Evolutionary conservation across 2,329 filamentous ascomycete genomes (phyloP), one percentile per base, ranked within the genome.

Genomic region (Trematosphaeria pertusa): DNA sequence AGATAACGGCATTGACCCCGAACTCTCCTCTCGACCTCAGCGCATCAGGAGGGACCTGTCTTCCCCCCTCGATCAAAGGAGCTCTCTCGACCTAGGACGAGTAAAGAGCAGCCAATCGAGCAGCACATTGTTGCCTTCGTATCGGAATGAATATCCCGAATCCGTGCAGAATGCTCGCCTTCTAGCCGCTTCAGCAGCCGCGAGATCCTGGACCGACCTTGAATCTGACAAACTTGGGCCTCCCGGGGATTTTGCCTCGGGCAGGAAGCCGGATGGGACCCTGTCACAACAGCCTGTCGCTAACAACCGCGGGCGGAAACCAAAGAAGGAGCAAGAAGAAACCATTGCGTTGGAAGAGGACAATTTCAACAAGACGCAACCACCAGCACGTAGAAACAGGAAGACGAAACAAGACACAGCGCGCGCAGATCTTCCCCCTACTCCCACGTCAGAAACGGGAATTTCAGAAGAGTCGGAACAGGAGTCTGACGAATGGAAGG

Each of bases 71-170:
- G 19, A 22, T 5, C 38, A 33, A 15, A 44, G 38, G 24, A 37
- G 33, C 8, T 53, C 56, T 12, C 22, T 54, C 1, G 56, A 55
- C 12, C n/a, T 37, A 20, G 33, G 22, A 21, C 41, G 43, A 41
- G 17, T 33, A 6, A 49, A 40, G 28, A 47, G 5, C 48, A 59
- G 21, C 18, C 49, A 22, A 51, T 34, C 30, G 12, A 45, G 18
- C 17, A 43, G 26, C 19, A 53, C 61, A 9, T 39, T 44, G 14
- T 53, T 70, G 35, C 69, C 74, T 15, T 68, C 74, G 0, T 81
- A 81, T 55, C 72, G 79, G 51, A 79, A 76, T 50, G 78, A 81
- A 51, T 81, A 79, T 52, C 77, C 78, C 3, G 56, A 56, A 14
- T 35, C 58, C 11, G 32, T 48, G 1, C 31, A 50, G 12, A 59